Evolutionary conservation across 192 early-diverging fungal species (phyloP), one percentile per base, ranked within the genome.

Genomic region (Entomortierella beljakovae): DNA sequence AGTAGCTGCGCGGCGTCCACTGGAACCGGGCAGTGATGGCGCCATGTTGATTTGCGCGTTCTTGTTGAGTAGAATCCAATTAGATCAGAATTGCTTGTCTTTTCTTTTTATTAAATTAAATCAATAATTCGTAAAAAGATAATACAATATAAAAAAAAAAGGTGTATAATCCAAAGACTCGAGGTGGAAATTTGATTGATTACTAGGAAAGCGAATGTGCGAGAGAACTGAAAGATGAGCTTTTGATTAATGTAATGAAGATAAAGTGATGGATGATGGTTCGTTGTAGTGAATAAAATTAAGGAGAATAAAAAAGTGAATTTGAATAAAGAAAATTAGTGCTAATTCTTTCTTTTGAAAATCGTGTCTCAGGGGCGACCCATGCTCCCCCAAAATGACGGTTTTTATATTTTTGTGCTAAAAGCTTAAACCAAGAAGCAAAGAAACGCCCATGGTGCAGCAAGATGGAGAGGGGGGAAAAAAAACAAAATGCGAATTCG

Each of bases 21-120:
- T 35, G 50, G 68, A 56, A 18, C 70, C 61, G 22, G 70, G 70
- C 31, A 71, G 20, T 49, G 70, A 71, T 57, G 70, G 70, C 29
- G 61, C 60, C 70, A 71, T 71, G 22, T 9, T 38, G 6, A 40
- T 26, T n/a, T 42, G 57, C n/a, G 20, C n/a, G 33, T 4, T 15
- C 18, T 57, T 5, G 20, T 56, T 57, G 18, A 11, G 3, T n/a
- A 26, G 16, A 33, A 18, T n/a, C 32, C 29, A 31, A 32, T 34
- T 33, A n/a, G n/a, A n/a, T 31, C 28, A 7, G 15, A 53, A 18
- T 53, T 26, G n/a, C n/a, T n/a, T n/a, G n/a, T n/a, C n/a, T n/a
- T 10, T 53, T 51, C n/a, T 6, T 5, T 5, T 25, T 18, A 51
- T 15, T 8, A 50, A 16, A 16, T 6, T 22, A 50, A 50, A 23